Percentiles rank a stretch among this genome's conserved stretches.
Conservation (phyloP, 2,329 filamentous ascomycete genomes). For the Xylaria hypoxylon region DNA sequence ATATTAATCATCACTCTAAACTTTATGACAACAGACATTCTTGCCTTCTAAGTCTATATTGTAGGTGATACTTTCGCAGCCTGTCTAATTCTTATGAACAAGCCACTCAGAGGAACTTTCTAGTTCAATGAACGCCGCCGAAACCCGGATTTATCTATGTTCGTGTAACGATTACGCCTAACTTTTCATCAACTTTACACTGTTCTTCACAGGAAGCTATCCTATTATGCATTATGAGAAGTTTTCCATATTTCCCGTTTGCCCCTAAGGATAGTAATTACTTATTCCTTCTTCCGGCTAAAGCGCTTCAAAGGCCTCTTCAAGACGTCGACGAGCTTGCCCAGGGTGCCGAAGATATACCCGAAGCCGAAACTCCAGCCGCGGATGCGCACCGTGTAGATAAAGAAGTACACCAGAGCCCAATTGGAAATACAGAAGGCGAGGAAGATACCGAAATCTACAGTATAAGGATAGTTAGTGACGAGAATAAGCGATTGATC, state of each 20-base stretch:
- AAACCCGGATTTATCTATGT: not conserved
- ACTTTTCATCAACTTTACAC: not conserved
- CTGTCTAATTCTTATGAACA: not conserved
- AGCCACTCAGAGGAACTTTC: not conserved
- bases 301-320: conserved; percentile 47
- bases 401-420: conserved; percentile 80
- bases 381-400: conserved; percentile 77
- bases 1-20: conserved; percentile 20
- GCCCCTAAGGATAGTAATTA: too few species aligned
- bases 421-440: conserved; percentile 78
- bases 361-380: conserved; percentile 78
- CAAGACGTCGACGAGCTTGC: conserved; percentile 49
- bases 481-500: too few species aligned
- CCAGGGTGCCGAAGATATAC: conserved; percentile 58
- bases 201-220: too few species aligned
- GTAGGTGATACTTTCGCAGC: too few species aligned
- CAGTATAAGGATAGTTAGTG: conserved; percentile 32
- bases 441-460: conserved; percentile 76
- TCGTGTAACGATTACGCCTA: not conserved
- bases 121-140: not conserved
- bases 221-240: not conserved
- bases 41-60: not conserved
- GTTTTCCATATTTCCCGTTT: not conserved
- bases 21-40: not conserved
- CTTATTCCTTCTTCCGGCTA: conserved; percentile 22